Percentiles rank a stretch among this genome's conserved stretches.
phyloP scores from a whole-genome alignment of 495 filamentous ascomycete species.

The Aspergillus homomorphus region DNA sequence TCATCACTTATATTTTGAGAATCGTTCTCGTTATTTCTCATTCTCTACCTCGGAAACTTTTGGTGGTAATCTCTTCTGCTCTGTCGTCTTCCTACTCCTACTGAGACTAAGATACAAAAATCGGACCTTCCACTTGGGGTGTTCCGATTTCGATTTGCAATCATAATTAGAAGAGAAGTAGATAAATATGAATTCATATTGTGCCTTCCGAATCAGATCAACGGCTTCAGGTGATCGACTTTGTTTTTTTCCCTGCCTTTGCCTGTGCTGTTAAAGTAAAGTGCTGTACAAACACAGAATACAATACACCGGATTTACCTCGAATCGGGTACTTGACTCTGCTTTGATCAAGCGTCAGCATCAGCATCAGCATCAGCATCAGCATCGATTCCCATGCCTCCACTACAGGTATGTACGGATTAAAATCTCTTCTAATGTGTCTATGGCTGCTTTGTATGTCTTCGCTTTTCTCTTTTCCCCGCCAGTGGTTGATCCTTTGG shows the following conservation, averaged over 20 bases:
- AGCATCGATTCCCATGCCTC: too few relatives aligned
- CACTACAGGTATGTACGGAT: neutral
- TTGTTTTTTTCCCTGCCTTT: too few relatives aligned
- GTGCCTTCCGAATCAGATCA: too few relatives aligned
- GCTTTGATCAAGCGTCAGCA: neutral
- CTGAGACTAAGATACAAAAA: neutral
- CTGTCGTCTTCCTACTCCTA: neutral
- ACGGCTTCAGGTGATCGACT: neutral
- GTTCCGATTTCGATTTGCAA: neutral
- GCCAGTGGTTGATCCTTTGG: neutral
- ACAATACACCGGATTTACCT: too few relatives aligned
- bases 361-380: neutral
- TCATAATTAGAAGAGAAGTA: neutral
- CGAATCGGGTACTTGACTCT: too few relatives aligned
- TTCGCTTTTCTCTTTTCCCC: neutral
- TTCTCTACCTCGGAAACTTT: too few relatives aligned
- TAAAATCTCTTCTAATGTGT: neutral
- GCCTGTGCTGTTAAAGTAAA: too few relatives aligned
- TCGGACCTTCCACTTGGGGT: neutral
- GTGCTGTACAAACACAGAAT: too few relatives aligned
- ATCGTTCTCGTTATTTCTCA: neutral
- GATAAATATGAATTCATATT: too few relatives aligned
- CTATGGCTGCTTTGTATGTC: neutral
- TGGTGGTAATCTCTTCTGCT: too few relatives aligned
- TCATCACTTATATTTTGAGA: neutral